Conservation (phyloP, 108 stramenopile genomes). For the Cyclotella sp. region DNA sequence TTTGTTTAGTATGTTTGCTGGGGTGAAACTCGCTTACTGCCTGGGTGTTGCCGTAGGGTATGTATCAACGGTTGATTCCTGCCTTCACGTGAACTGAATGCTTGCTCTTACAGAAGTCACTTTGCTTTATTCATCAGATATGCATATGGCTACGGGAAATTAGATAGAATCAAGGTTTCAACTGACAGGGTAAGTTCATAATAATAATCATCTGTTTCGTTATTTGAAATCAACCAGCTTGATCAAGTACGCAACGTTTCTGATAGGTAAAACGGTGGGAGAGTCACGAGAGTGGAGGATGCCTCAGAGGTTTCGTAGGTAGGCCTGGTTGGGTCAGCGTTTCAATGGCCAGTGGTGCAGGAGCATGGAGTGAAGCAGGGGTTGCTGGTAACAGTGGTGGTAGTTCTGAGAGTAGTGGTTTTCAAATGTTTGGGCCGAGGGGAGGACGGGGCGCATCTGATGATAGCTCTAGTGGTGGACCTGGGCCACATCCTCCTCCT, state of each 20-base stretch:
- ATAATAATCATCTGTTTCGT: neutral
- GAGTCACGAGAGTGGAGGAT: conserved; percentile 48
- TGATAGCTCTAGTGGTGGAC: conserved; percentile 28
- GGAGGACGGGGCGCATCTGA: conserved; percentile 7
- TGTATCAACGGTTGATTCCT: neutral
- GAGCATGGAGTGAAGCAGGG: conserved; percentile 47
- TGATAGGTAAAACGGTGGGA: conserved; percentile 50
- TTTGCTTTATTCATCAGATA: conserved; percentile 27
- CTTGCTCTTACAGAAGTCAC: neutral
- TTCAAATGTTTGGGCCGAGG: conserved; percentile 33
- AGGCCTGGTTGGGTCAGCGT: conserved; percentile 48
- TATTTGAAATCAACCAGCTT: neutral
- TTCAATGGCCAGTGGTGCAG: conserved; percentile 46
- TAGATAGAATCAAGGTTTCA: conserved; percentile 51
- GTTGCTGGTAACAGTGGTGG: conserved; percentile 29
- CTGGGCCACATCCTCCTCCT: conserved; percentile 32
- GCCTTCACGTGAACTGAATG: neutral
- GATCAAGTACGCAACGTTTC: neutral
- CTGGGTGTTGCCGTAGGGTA: conserved; percentile 76
- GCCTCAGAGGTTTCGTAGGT: conserved; percentile 41
- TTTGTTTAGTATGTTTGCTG: conserved; percentile 73
- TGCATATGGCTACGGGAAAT: conserved; percentile 62
- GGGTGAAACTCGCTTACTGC: conserved; percentile 61
- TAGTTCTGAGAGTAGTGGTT: conserved; percentile 22
- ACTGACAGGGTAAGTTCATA: conserved; percentile 39